Base-by-base conservation (phyloP, 495 filamentous ascomycete species). In the Annulohypoxylon stygium region DNA sequence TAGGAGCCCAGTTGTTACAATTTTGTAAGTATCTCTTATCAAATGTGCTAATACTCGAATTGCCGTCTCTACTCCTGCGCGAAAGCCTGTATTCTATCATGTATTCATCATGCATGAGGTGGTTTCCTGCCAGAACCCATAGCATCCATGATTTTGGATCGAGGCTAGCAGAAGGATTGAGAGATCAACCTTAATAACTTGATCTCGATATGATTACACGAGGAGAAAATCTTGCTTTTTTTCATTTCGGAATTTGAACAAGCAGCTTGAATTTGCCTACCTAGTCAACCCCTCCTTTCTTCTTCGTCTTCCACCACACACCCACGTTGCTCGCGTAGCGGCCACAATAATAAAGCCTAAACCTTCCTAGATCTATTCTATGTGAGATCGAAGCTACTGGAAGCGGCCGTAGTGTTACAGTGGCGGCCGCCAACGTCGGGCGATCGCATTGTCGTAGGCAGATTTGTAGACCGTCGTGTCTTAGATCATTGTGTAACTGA, bases 401-500 rank as follows among this genome's bases (percentile, higher is more conserved):
- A 73, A 73, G 70, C 65, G 59, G 37, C 60, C 51, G 47, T 60
- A 14, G 70, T 74, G 71, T 45, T 34, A 74, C 71, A 70, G 34
- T 34, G 61, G 57, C 67, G 66, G 61, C 37, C 60, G 39, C 71
- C 60, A 59, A 54, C 66, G 58, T 67, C 72, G 72, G 72, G 50
- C 72, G 72, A 75, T 75, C 72, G 72, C 72, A 75, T 70, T 25
- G 36, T 43, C 39, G 50, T 57, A 65, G 30, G 51, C 58, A 70
- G 67, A 70, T 75, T 59, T 30, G 14, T 60, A 45, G 45, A 64
- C 53, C 18, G 16, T 43, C 62, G 12, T 75, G 72, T 75, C 67
- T 75, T 59, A 71, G 72, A 70, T 51, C 8, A 47, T 58, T 62
- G 72, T 75, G 72, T 65, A 75, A 75, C 67, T 18, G 67, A 65